These are phyloP conservation scores for Elongisporangium undulatum DNA, from an alignment of 352 stramenopile species.

Conservation along the genomic window DNA sequence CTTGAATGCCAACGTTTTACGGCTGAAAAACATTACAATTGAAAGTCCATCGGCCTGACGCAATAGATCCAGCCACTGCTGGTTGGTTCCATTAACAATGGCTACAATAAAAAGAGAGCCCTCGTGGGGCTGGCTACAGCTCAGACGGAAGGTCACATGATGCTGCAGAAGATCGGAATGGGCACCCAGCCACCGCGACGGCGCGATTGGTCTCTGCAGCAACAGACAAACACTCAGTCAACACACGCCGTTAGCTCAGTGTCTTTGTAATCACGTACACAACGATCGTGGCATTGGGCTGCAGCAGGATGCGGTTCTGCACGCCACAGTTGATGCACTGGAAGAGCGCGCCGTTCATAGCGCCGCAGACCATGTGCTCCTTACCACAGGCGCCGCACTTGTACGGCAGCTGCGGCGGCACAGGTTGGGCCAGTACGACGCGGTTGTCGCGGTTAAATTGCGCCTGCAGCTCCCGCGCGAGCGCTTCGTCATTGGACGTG, in stretches of 20 bases:
- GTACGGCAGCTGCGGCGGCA: conserved; percentile 40
- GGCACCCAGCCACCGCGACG: conserved; percentile 41
- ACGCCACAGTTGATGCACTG: conserved; percentile 48
- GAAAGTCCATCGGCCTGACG: too few species aligned
- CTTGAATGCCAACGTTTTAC: not conserved
- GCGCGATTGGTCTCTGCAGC: conserved; percentile 16
- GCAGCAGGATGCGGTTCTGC: conserved; percentile 61
- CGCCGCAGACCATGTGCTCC: conserved; percentile 60
- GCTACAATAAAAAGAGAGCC: not conserved
- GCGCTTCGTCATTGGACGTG: conserved; percentile 39
- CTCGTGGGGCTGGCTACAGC: not conserved
- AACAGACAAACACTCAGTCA: not conserved
- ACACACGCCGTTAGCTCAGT: not conserved
- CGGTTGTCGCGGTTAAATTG: conserved; percentile 36
- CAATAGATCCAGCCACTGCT: not conserved
- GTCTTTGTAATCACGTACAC: conserved; percentile 34
- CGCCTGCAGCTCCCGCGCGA: conserved; percentile 49
- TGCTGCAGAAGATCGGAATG: conserved; percentile 60
- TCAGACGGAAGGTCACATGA: conserved; percentile 29
- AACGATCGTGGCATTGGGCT: conserved; percentile 33
- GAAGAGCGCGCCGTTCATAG: conserved; percentile 46
- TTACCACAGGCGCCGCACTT: conserved; percentile 63
- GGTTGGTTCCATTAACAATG: not conserved
- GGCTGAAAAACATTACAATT: not conserved
- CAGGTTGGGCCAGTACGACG: conserved; percentile 34